phyloP scores from a whole-genome alignment of 306 rosid genomes.

The Sophora flavescens region DNA sequence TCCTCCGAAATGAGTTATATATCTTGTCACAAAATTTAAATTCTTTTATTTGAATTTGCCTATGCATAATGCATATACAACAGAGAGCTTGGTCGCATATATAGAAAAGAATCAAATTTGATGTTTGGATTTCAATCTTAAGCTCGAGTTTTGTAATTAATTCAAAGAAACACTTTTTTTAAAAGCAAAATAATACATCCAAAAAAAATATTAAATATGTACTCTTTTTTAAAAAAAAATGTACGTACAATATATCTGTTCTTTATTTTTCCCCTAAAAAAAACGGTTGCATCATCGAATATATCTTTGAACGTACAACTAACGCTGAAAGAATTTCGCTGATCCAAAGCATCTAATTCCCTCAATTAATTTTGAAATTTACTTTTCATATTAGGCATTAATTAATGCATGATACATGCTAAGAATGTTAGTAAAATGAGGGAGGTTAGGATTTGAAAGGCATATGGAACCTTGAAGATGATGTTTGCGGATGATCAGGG shows the following conservation, averaged over 20 bases:
- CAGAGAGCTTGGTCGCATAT: background rate
- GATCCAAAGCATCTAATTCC: slow-evolving; percentile 16
- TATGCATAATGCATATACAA: too few species aligned
- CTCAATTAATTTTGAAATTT: background rate
- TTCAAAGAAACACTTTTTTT: background rate
- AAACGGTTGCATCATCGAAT: background rate
- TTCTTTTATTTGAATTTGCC: too few species aligned
- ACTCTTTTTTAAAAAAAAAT: too few species aligned
- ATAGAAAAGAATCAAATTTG: background rate
- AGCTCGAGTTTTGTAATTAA: background rate
- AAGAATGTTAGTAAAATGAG: background rate
- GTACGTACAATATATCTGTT: too few species aligned
- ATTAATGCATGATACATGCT: too few species aligned
- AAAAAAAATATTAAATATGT: too few species aligned
- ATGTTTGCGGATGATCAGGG: slow-evolving; percentile 5
- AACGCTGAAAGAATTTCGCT: background rate
- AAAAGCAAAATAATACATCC: too few species aligned
- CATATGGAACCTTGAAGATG: slow-evolving; percentile 4
- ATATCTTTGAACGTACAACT: slow-evolving; percentile 15
- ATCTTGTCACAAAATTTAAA: too few species aligned
- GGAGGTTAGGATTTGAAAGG: background rate
- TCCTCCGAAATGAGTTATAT: too few species aligned
- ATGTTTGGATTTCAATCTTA: background rate
- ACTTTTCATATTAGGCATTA: background rate
- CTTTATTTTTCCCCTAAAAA: too few species aligned